phyloP scores from a whole-genome alignment of 768 basidiomycete genomes.

The Dacryopinax spathularia region DNA sequence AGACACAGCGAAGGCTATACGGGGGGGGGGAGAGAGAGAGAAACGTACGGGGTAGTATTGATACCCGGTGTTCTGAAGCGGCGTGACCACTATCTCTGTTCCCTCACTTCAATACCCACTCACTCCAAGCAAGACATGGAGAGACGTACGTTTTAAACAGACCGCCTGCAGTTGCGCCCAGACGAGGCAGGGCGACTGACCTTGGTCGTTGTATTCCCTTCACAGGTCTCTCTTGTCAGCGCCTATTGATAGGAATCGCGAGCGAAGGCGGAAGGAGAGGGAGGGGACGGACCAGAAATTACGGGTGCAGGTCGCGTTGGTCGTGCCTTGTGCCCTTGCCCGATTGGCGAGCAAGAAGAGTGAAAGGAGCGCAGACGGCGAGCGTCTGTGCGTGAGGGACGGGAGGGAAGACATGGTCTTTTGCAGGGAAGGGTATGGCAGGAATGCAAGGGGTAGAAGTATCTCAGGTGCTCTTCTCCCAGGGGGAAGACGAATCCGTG shows the following conservation, averaged over 20 bases:
- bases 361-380: background rate
- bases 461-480: no score
- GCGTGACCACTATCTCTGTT: background rate
- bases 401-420: no score
- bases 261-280: no score
- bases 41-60: background rate
- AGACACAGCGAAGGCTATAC: background rate
- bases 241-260: background rate
- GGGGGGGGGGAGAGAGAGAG: background rate
- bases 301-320: background rate
- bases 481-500: no score
- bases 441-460: no score
- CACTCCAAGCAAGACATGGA: background rate
- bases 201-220: background rate
- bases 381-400: no score
- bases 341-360: background rate
- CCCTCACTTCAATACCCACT: background rate
- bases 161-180: background rate
- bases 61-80: background rate
- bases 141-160: background rate
- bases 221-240: background rate
- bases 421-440: no score
- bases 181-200: background rate
- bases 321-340: background rate
- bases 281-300: slow-evolving; percentile 3